These are phyloP conservation scores for Sporothrix humicola DNA, from an alignment of 2,329 filamentous ascomycete species.

Conservation along the genomic window DNA sequence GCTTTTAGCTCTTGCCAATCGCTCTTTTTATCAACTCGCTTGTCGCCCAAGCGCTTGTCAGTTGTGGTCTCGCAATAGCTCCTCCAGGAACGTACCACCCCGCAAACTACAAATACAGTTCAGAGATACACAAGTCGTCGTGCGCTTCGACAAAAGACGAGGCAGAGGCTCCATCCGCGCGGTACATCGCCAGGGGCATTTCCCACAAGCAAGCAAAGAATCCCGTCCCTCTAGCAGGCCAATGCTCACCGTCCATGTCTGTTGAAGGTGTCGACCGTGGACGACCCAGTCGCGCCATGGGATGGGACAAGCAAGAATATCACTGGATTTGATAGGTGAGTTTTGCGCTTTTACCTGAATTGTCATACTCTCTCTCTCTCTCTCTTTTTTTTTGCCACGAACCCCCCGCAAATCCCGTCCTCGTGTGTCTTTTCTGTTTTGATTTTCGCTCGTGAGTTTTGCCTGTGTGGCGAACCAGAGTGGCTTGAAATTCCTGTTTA, in stretches of 20 bases:
- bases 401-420: too few species aligned
- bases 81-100: constrained; percentile 1
- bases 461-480: background rate
- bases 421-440: too few species aligned
- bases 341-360: background rate
- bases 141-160: background rate
- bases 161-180: background rate
- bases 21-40: background rate
- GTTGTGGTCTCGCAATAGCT: background rate
- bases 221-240: background rate
- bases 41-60: background rate
- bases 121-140: background rate
- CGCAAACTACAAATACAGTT: background rate
- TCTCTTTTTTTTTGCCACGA: background rate
- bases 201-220: constrained; percentile 33
- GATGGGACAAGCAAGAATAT: constrained; percentile 13
- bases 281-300: constrained; percentile 32
- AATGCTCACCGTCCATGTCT: constrained; percentile 33
- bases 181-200: background rate
- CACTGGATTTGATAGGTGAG: constrained; percentile 33
- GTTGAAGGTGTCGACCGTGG: constrained; percentile 31
- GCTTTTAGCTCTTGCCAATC: background rate
- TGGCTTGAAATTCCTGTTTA: background rate
- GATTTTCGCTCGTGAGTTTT: background rate
- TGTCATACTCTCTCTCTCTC: background rate